Percentiles rank a stretch among this genome's conserved stretches.
Conservation (phyloP, 257 asterid genomes). For the Parsonsia alboflavescens region DNA sequence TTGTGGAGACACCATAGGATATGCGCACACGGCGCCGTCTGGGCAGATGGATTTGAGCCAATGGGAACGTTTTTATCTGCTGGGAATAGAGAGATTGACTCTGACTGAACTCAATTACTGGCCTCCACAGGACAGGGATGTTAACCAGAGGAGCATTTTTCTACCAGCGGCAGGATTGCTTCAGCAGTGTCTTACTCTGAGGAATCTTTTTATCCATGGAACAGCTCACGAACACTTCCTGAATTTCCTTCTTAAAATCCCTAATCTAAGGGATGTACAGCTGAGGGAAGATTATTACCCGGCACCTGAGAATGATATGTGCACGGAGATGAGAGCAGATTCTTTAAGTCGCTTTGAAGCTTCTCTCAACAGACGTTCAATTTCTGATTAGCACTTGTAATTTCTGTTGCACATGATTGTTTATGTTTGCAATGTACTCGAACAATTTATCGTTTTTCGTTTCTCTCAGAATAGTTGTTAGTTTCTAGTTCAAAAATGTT, state of each 20-base stretch:
- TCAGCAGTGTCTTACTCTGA: slow-evolving; percentile 44
- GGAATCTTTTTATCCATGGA: slow-evolving; percentile 88
- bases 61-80: slow-evolving; percentile 77
- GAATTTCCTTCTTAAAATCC: slow-evolving; percentile 48
- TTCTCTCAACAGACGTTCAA: slow-evolving; percentile 57
- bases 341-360: slow-evolving; percentile 83
- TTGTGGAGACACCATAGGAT: slow-evolving; percentile 78
- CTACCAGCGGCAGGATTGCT: slow-evolving; percentile 83
- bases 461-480: background rate
- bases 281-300: slow-evolving; percentile 89
- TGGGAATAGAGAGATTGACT: slow-evolving; percentile 47
- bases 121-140: slow-evolving; percentile 91
- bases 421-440: background rate
- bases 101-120: slow-evolving; percentile 76
- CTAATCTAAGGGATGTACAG: slow-evolving; percentile 64
- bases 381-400: slow-evolving; percentile 38
- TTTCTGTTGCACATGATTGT: background rate
- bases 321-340: slow-evolving; percentile 91
- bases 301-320: slow-evolving; percentile 93
- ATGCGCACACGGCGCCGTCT: slow-evolving; percentile 78
- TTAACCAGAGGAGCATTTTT: slow-evolving; percentile 73
- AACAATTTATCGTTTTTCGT: background rate
- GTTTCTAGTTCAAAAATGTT: background rate
- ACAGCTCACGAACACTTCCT: slow-evolving; percentile 89
- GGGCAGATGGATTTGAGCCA: slow-evolving; percentile 92